Percentiles rank a stretch among this genome's conserved stretches.
Conservation (phyloP, 2,329 filamentous ascomycete genomes). For the Phialophora expanda region DNA sequence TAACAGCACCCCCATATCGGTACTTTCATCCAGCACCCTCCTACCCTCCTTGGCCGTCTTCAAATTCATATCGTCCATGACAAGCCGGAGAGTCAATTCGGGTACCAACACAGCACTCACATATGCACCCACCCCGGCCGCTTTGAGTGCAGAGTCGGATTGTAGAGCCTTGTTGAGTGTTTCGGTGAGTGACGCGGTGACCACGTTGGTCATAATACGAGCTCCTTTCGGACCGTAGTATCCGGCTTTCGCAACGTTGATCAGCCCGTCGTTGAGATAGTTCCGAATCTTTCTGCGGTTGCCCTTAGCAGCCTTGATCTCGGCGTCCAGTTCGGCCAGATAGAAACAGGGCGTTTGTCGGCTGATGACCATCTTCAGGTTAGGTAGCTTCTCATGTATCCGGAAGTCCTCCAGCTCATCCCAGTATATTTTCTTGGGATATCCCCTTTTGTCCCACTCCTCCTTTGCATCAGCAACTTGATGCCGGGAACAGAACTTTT, state of each 20-base stretch:
- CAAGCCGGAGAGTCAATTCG: conserved; percentile 63
- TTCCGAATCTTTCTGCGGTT: conserved; percentile 53
- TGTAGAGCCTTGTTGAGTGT: conserved; percentile 66
- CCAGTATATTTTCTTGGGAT: conserved; percentile 75
- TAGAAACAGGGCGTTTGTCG: conserved; percentile 65
- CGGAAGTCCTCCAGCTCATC: conserved; percentile 64
- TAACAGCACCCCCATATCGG: conserved; percentile 68
- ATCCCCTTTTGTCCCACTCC: conserved; percentile 60
- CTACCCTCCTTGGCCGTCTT: conserved; percentile 47
- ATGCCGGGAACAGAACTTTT: conserved; percentile 37
- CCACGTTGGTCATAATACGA: conserved; percentile 64
- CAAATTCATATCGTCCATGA: conserved; percentile 64
- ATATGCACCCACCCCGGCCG: conserved; percentile 69
- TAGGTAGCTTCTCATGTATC: conserved; percentile 54
- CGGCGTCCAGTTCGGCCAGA: conserved; percentile 58
- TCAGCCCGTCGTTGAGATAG: conserved; percentile 47
- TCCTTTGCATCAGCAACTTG: conserved; percentile 32
- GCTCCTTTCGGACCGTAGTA: conserved; percentile 83
- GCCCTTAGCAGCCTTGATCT: conserved; percentile 32
- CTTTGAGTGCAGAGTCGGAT: conserved; percentile 68
- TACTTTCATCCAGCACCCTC: conserved; percentile 69
- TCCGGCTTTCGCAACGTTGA: conserved; percentile 69
- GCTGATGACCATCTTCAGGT: conserved; percentile 65
- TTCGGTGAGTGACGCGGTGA: conserved; percentile 47
- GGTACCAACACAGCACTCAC: conserved; percentile 78